phyloP scores from a whole-genome alignment of 352 stramenopile genomes.

The Globisporangium paddicum region DNA sequence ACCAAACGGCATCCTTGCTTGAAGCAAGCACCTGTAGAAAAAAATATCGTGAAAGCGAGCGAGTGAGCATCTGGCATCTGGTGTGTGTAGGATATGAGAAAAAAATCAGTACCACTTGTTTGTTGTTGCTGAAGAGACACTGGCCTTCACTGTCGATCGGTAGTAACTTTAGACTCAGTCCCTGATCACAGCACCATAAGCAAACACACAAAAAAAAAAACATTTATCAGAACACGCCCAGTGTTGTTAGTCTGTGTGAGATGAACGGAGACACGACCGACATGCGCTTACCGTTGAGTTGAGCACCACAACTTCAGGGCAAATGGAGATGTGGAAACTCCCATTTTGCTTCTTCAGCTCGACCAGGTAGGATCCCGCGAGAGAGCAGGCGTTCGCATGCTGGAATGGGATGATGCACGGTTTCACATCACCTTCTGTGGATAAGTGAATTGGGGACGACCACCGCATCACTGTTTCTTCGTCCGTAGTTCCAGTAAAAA shows the following conservation, averaged over 20 bases:
- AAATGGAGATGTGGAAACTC: slow-evolving; percentile 33
- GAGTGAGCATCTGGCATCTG: neutral
- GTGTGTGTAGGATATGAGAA: neutral
- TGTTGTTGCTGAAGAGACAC: slow-evolving; percentile 3
- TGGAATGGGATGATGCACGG: slow-evolving; percentile 15
- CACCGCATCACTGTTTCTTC: slow-evolving; percentile 1
- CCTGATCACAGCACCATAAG: slow-evolving; percentile 6
- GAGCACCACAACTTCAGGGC: slow-evolving; percentile 46
- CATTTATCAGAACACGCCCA: neutral
- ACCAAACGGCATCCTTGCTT: slow-evolving; percentile 27
- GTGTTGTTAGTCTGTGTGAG: neutral
- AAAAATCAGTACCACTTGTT: slow-evolving; percentile 7
- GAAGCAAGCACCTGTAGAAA: slow-evolving; percentile 19
- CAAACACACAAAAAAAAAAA: neutral
- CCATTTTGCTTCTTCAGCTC: slow-evolving; percentile 27
- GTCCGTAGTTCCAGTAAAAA: neutral
- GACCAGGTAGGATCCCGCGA: slow-evolving; percentile 28
- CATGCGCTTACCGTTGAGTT: slow-evolving; percentile 44
- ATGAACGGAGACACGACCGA: neutral
- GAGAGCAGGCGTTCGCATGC: neutral
- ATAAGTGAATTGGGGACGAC: slow-evolving; percentile 14
- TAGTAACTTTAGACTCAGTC: slow-evolving; percentile 10
- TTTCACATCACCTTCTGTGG: slow-evolving; percentile 13
- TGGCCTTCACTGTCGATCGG: slow-evolving; percentile 10
- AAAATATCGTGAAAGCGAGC: neutral